Evolutionary conservation across 495 filamentous ascomycete genomes (phyloP), one percentile per base, ranked within the genome.

Genomic region (Mytilinidion resinicola): DNA sequence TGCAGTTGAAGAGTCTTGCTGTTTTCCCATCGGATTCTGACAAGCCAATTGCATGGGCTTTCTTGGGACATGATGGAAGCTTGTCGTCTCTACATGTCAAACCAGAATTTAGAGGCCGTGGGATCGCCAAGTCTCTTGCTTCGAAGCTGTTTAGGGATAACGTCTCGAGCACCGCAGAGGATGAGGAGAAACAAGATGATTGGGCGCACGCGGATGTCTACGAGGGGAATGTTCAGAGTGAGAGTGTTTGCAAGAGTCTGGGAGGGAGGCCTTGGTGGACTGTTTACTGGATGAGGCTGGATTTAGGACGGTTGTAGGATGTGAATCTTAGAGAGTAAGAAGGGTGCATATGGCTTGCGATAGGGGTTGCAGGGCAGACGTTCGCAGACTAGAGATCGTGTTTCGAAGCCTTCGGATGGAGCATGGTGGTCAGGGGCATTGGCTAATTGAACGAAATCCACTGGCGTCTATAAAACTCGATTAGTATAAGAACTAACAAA

Each of bases 131-230:
- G 47, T 57, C 61, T 25, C 51, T 74, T 6, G 63, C 67, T 21
- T 51, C 55, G 51, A 70, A 62, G 51, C 43, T 73, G 41, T 67
- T 74, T 46, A 49, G 56, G 30, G 63, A 68, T 39, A 14, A 68
- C 34, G 59, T 63, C 55, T 34, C 21, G 15, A 19, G 9, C 63
- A 60, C 36, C 51, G 56, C 53, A 30, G 62, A 48, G 15, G 62
- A 61, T 49, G 58, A 39, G 11, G 34, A 41, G 43, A 56, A 56
- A 14, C 25, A 30, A 30, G 60, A 49, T n/a, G 53, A 61, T 17
- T 68, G 60, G 64, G 69, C 62, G 39, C 65, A 72, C 62, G 66
- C 66, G n/a, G 69, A 71, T 63, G 71, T 73, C n/a, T 61, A 59
- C 33, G 61, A 38, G 3, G 72, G 64, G 1, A 74, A 74, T 58